These are phyloP conservation scores for Penicillium sp. DNA, from an alignment of 2,329 filamentous ascomycete species.

Conservation along the genomic window DNA sequence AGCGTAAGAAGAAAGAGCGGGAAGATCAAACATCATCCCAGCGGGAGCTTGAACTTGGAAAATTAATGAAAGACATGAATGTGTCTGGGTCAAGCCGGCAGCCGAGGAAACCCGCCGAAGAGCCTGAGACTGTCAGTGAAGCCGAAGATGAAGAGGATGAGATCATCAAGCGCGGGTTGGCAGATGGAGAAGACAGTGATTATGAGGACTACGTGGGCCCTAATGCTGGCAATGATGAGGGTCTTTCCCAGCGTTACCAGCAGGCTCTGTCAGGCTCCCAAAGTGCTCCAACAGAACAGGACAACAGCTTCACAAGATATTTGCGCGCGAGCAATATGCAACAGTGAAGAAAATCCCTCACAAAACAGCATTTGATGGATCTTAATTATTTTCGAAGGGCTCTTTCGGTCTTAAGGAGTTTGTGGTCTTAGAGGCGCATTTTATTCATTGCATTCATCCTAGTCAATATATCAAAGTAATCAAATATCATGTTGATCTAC, in stretches of 20 bases:
- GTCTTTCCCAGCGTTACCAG: conserved; percentile 73
- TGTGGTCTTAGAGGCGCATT: conserved; percentile 10
- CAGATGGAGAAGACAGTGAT: conserved; percentile 51
- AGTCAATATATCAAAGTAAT: conserved; percentile 2
- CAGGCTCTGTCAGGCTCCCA: conserved; percentile 64
- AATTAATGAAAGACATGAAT: conserved; percentile 92
- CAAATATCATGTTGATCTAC: not conserved
- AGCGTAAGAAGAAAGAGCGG: conserved; percentile 71
- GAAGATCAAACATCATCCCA: conserved; percentile 70
- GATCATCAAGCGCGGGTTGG: conserved; percentile 45
- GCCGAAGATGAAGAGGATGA: conserved; percentile 53
- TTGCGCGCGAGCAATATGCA: conserved; percentile 42
- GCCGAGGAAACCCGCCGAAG: conserved; percentile 28
- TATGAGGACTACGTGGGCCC: conserved; percentile 56
- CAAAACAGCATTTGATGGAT: conserved; percentile 1
- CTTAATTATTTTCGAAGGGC: not conserved
- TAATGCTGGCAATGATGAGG: conserved; percentile 60
- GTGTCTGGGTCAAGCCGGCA: conserved; percentile 48
- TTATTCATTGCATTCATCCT: conserved; percentile 1
- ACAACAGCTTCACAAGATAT: conserved; percentile 55
- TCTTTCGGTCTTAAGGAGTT: conserved; percentile 4
- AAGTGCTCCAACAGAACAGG: conserved; percentile 43
- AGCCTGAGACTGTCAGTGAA: conserved; percentile 50
- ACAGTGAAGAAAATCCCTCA: conserved; percentile 17
- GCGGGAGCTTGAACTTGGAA: conserved; percentile 79